These are phyloP conservation scores for Puccinia hordei DNA, from an alignment of 1,284 basidiomycete species.

Conservation along the genomic window DNA sequence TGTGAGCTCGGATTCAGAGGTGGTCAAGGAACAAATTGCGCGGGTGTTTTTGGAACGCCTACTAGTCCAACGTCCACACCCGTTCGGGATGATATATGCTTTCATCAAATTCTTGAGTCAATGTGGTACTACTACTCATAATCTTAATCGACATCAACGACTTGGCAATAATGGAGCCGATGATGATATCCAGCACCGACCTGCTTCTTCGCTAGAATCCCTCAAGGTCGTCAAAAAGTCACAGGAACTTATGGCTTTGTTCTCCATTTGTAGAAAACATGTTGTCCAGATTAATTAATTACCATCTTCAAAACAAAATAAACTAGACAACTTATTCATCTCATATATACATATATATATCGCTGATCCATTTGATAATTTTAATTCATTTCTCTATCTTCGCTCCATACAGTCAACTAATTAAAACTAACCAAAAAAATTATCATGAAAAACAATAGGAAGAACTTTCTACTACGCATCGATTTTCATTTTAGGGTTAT, in stretches of 20 bases:
- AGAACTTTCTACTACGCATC: too few relatives aligned
- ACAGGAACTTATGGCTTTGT: slow-evolving; percentile 37
- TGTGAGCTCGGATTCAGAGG: slow-evolving; percentile 68
- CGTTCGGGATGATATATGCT: slow-evolving; percentile 92
- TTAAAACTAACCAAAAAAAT: too few relatives aligned
- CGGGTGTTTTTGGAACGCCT: slow-evolving; percentile 90
- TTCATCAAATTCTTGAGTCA: slow-evolving; percentile 82
- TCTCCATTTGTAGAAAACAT: slow-evolving; percentile 40
- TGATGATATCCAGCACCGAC: not conserved
- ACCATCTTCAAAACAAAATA: not conserved
- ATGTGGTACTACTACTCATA: not conserved
- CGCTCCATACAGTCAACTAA: not conserved
- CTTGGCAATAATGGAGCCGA: not conserved
- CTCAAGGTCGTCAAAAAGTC: slow-evolving; percentile 33
- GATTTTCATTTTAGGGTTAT: too few relatives aligned
- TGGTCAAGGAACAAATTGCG: slow-evolving; percentile 84
- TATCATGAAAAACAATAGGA: too few relatives aligned
- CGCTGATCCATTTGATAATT: not conserved
- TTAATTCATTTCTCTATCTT: not conserved
- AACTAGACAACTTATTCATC: not conserved
- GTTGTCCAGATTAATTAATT: slow-evolving; percentile 28
- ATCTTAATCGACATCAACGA: not conserved
- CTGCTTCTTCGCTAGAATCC: not conserved
- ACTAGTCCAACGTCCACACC: slow-evolving; percentile 89
- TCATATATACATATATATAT: slow-evolving; percentile 27